Evolutionary conservation across 2,329 filamentous ascomycete species (phyloP), one percentile per base, ranked within the genome.

Genomic region (Neurospora sp.): DNA sequence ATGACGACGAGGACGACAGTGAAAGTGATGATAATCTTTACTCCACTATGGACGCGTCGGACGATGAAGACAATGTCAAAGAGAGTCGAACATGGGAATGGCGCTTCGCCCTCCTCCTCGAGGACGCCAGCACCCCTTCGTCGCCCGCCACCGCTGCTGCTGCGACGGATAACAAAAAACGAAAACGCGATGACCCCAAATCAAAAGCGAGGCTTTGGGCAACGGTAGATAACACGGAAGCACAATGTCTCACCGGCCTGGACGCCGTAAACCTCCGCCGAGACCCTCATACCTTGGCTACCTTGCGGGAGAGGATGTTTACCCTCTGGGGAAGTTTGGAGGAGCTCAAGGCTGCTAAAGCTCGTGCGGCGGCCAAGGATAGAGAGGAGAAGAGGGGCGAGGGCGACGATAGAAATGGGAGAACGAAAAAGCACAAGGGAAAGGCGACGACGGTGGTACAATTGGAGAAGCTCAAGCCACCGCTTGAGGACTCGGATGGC

Each of bases 301-400:
- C 78, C 6, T 80, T 97, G 4, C 86, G 87, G 67, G 87, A 96
- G 74, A 89, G 86, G 74, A 82, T 97, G 69, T 95, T 90, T 77
- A 81, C 88, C 41, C 83, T 97, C 1, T 98, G 95, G 94, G 95
- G 95, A 1, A 87, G 97, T 71, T 82, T 97, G 1, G 89, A 94
- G 76, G 92, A 97, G 77, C 78, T 82, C 66, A 92, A 91, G 77
- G 75, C 76, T 2, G 77, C 74, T n/a, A 92, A 91, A 77, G 75
- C 76, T 1, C 77, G 74, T n/a, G 74, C 78, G 2, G 73, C 75
- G 70, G 79, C 77, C 33, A 73, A 77, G 66, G 75, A 72, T 19
- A 75, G 74, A 68, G 75, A 74, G 66, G 66, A 43, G n/a, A 38
- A 43, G 41, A 67, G 19, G 41, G 23, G 66, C 19, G 66, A 52